Evolutionary conservation across 805 yeast genomes (phyloP).

Genomic region (Barnettozyma pratensis): DNA sequence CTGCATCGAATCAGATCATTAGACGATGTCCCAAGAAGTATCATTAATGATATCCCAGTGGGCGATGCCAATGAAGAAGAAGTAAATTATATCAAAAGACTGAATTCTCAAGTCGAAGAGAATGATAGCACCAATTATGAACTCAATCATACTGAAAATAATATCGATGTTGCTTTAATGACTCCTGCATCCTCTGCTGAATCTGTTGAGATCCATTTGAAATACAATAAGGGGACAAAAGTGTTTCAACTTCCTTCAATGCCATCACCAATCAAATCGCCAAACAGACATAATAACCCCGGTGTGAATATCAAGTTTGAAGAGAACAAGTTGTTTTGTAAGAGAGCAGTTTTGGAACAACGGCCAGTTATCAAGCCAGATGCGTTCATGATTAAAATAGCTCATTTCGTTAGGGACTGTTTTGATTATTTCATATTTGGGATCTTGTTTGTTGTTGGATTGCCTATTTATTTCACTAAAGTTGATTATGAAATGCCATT

Average conservation of each 20-base stretch:
- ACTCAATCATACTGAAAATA: not conserved
- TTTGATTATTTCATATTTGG: conserved; percentile 53
- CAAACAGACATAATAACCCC: conserved; percentile 12
- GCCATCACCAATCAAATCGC: conserved; percentile 14
- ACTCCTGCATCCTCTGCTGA: not conserved
- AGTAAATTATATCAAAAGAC: conserved; percentile 13
- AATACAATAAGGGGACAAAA: conserved; percentile 2
- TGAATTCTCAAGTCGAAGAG: conserved; percentile 4
- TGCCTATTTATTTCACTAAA: conserved; percentile 52
- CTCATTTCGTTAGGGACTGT: conserved; percentile 35
- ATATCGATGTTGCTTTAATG: not conserved
- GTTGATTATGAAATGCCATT: conserved; percentile 54
- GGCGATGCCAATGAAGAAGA: conserved; percentile 25
- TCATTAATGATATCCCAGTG: conserved; percentile 17
- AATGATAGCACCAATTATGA: not conserved
- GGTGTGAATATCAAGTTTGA: conserved; percentile 8
- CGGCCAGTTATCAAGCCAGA: not conserved
- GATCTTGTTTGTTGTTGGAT: conserved; percentile 44
- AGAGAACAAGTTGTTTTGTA: conserved; percentile 17
- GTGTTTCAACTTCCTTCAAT: conserved; percentile 5
- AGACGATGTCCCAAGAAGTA: conserved; percentile 12
- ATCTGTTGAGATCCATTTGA: not conserved
- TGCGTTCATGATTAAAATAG: conserved; percentile 24
- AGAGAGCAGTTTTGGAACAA: conserved; percentile 19
- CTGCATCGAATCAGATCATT: conserved; percentile 8